A percentile compares a stretch with the other conserved stretches of the same genome.
Evolutionary conservation across 2,329 filamentous ascomycete species (phyloP).

Genomic region (Colletotrichum siamense): DNA sequence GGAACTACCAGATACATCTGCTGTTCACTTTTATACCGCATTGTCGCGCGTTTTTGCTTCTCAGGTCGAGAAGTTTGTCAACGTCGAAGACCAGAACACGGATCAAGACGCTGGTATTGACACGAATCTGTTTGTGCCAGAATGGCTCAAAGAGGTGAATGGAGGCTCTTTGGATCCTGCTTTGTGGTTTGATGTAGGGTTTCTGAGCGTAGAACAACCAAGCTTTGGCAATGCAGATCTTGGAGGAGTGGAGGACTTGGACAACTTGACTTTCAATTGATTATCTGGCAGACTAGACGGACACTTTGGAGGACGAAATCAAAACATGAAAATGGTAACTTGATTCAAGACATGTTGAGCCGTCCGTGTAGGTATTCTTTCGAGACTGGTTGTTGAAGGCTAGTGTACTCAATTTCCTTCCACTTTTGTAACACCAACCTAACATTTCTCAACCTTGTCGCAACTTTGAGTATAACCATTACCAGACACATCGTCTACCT

Average conservation of each 20-base stretch:
- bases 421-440: background rate
- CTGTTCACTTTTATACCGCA: background rate
- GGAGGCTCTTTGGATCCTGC: background rate
- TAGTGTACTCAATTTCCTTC: background rate
- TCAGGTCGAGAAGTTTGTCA: background rate
- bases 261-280: background rate
- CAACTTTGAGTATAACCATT: background rate
- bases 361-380: background rate
- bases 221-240: background rate
- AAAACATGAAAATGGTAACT: accelerated
- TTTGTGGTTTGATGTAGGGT: background rate
- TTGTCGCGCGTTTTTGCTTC: background rate
- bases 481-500: accelerated
- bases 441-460: background rate
- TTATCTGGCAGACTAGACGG: accelerated
- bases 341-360: background rate
- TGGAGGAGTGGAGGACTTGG: background rate
- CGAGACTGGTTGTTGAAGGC: background rate
- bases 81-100: background rate
- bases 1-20: background rate
- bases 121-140: background rate
- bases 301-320: background rate
- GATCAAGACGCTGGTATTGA: background rate
- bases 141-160: background rate
- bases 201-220: background rate